Evolutionary conservation across 1,139 yeast species (phyloP).

Genomic region (Saccharomyces hybrid): DNA sequence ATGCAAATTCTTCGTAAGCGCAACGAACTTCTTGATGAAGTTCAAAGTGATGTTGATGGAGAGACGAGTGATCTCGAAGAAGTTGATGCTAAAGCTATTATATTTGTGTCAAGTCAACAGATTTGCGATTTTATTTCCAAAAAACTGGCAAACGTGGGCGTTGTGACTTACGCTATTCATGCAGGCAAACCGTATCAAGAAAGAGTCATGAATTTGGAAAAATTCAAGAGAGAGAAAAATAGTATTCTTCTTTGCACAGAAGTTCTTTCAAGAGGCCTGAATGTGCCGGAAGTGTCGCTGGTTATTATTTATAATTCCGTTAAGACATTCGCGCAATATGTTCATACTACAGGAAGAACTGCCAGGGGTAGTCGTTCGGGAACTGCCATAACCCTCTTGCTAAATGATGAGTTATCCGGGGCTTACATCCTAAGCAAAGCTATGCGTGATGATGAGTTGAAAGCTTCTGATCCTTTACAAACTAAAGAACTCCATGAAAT

Average conservation of each 20-base stretch:
- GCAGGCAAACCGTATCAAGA: constrained; percentile 91
- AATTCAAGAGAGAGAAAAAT: constrained; percentile 55
- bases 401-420: constrained; percentile 53
- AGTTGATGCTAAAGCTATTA: constrained; percentile 49
- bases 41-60: constrained; percentile 25
- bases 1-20: constrained; percentile 45
- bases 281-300: constrained; percentile 71
- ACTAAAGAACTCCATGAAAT: constrained; percentile 38
- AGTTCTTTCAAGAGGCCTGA: constrained; percentile 89
- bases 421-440: constrained; percentile 63
- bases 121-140: constrained; percentile 65
- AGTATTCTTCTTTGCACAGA: constrained; percentile 78
- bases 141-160: constrained; percentile 49
- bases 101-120: constrained; percentile 83
- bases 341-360: constrained; percentile 93
- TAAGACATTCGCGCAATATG: constrained; percentile 88
- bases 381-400: constrained; percentile 64
- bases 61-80: constrained; percentile 13
- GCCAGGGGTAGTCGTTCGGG: constrained; percentile 87
- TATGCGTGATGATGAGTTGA: constrained; percentile 45
- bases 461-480: constrained; percentile 35
- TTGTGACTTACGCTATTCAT: constrained; percentile 63
- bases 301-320: constrained; percentile 89
- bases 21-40: constrained; percentile 16
- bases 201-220: constrained; percentile 65